A percentile compares a stretch with the other conserved stretches of the same genome.
phyloP scores from a whole-genome alignment of 2,329 filamentous ascomycete species.

The Blumeriella jaapii region DNA sequence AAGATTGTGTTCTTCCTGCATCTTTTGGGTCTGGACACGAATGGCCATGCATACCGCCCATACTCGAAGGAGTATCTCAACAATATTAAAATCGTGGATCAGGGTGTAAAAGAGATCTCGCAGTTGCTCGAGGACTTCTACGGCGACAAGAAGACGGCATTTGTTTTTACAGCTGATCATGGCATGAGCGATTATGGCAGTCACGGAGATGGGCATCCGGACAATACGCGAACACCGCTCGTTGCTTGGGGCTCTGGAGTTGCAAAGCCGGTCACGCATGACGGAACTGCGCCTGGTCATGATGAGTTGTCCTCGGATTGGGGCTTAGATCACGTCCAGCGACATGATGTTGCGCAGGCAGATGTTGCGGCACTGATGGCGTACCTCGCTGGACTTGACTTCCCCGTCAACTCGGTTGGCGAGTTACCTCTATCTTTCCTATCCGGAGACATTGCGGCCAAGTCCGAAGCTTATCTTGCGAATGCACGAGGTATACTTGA shows the following conservation, averaged over 20 bases:
- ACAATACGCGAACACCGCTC: constrained; percentile 90
- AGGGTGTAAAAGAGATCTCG: constrained; percentile 76
- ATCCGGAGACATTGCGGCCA: constrained; percentile 58
- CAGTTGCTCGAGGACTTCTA: constrained; percentile 80
- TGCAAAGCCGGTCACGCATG: constrained; percentile 52
- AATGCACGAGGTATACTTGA: constrained; percentile 84
- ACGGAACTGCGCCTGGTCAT: constrained; percentile 61
- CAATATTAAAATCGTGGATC: constrained; percentile 89
- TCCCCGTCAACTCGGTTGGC: constrained; percentile 92
- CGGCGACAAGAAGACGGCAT: constrained; percentile 72
- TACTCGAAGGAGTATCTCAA: constrained; percentile 93
- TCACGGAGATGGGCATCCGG: constrained; percentile 92
- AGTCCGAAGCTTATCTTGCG: constrained; percentile 71
- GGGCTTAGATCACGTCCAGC: constrained; percentile 65
- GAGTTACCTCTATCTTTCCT: constrained; percentile 80
- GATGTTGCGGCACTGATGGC: constrained; percentile 95
- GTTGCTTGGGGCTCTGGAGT: constrained; percentile 91
- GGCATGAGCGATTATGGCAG: constrained; percentile 99
- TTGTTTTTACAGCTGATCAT: constrained; percentile 94
- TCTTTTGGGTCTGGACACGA: constrained; percentile 82
- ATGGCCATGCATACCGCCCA: constrained; percentile 73
- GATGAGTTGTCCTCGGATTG: constrained; percentile 88
- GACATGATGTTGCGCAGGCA: constrained; percentile 87
- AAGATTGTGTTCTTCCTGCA: constrained; percentile 94
- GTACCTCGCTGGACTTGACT: constrained; percentile 76